Evolutionary conservation across 2,329 filamentous ascomycete species (phyloP).

Genomic region (Drechslerella coelobrocha): DNA sequence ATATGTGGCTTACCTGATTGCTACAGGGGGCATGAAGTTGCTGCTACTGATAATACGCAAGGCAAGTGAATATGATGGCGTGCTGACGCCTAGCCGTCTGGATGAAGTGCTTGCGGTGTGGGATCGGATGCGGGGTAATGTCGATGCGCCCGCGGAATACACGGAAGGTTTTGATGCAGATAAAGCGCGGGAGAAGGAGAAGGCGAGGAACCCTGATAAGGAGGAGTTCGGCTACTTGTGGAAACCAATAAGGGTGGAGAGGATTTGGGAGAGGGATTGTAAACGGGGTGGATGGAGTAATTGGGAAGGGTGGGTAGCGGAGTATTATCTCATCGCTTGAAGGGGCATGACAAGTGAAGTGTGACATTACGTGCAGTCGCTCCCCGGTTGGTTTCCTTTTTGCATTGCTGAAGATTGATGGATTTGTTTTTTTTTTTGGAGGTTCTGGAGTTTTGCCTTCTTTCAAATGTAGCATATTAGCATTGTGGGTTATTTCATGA

Average conservation of each 20-base stretch:
- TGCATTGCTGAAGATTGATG: background rate
- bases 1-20: slow-evolving; percentile 37
- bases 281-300: slow-evolving; percentile 49
- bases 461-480: slow-evolving; percentile 47
- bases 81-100: slow-evolving; percentile 23
- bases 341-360: slow-evolving; percentile 1
- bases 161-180: slow-evolving; percentile 39
- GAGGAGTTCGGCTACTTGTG: slow-evolving; percentile 33
- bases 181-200: slow-evolving; percentile 29
- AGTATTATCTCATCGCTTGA: slow-evolving; percentile 48
- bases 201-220: slow-evolving; percentile 27
- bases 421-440: slow-evolving; percentile 6
- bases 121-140: slow-evolving; percentile 21
- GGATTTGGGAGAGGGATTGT: slow-evolving; percentile 49
- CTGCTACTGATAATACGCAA: slow-evolving; percentile 18
- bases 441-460: background rate
- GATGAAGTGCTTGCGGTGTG: slow-evolving; percentile 22
- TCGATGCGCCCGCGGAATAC: slow-evolving; percentile 21
- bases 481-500: slow-evolving; percentile 16
- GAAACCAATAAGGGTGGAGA: slow-evolving; percentile 38
- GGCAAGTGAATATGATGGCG: slow-evolving; percentile 21
- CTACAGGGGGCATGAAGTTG: slow-evolving; percentile 43
- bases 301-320: slow-evolving; percentile 49
- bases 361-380: background rate
- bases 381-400: background rate